Base-by-base conservation (phyloP, 2,329 filamentous ascomycete species). In the Zasmidium cellare region DNA sequence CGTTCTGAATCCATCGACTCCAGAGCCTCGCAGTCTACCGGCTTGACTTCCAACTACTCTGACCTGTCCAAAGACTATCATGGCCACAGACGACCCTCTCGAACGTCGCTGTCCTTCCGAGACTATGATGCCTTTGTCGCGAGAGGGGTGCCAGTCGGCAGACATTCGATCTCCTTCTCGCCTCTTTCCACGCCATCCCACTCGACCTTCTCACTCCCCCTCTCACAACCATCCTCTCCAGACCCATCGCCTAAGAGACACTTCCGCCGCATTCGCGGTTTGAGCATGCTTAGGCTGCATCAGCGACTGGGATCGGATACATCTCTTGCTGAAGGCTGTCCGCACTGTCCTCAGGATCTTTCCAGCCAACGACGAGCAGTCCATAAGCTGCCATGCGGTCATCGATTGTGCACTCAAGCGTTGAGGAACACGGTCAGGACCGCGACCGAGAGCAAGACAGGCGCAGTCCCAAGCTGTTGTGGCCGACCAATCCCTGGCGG, bases 381-480 rank as follows among this genome's bases (percentile, higher is more conserved):
- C 9, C 69, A 74, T 47, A 64, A 61, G 46, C 59, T 75, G 12
- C 69, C 72, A 3, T 75, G 72, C 46, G 70, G 71, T 9, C 72
- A 74, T 56, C 55, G 64, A 46, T 56, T 73, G 14, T 74, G 72
- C 52, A 71, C 68, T 2, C 65, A 69, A 31, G 70, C 69, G 3
- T 56, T 75, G 24, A 61, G 71, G 24, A 66, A 69, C 46, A 71
- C 66, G 25, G 71, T 78, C 52, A 71, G 74, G 51, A 69, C 74
- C 25, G 72, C 74, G 23, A 67, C 61, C 9, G 62, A 64, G 14
- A 59, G 71, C 31, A 61, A 67, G 18, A 65, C 56, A n/a, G 72
- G 71, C 50, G 64, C 68, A 9, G 64, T 71, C 9, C 77, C 77
- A 0, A 72, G 66, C 54, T 79, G 76, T 59, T 79, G 77, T 60